Conservation (phyloP, 495 filamentous ascomycete species). For the Penicillium riverlandense region DNA sequence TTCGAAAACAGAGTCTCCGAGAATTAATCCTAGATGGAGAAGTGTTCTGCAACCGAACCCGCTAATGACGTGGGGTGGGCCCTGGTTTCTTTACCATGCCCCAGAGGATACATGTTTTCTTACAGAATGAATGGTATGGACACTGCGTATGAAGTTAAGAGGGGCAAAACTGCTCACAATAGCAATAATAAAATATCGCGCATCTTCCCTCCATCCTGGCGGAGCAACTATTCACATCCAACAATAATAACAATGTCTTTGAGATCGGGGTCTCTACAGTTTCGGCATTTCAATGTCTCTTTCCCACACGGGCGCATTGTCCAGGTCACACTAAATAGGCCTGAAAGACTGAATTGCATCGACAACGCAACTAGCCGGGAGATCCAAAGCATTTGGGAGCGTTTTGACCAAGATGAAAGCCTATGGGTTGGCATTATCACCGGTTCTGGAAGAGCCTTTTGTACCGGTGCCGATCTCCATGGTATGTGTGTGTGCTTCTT, state of each 20-base stretch:
- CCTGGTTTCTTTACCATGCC: too few species aligned
- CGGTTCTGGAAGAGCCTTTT: constrained; percentile 48
- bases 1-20: too few species aligned
- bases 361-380: constrained; percentile 38
- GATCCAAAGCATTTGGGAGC: constrained; percentile 42
- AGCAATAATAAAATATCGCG: not conserved
- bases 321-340: constrained; percentile 37
- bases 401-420: constrained; percentile 43
- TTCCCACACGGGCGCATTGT: constrained; percentile 36
- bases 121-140: too few species aligned
- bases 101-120: too few species aligned
- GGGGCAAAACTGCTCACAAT: too few species aligned
- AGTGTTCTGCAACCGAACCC: not conserved
- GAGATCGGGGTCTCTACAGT: constrained; percentile 8
- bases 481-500: constrained; percentile 10
- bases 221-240: too few species aligned
- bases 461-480: constrained; percentile 49
- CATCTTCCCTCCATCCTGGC: not conserved
- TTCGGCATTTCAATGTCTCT: constrained; percentile 25
- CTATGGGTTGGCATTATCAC: constrained; percentile 50
- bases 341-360: constrained; percentile 43
- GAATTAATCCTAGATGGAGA: not conserved
- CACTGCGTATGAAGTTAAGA: too few species aligned
- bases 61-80: not conserved
- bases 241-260: constrained; percentile 12